Evolutionary conservation across 1,284 basidiomycete genomes (phyloP).

Genomic region (Pterulicium gracile): DNA sequence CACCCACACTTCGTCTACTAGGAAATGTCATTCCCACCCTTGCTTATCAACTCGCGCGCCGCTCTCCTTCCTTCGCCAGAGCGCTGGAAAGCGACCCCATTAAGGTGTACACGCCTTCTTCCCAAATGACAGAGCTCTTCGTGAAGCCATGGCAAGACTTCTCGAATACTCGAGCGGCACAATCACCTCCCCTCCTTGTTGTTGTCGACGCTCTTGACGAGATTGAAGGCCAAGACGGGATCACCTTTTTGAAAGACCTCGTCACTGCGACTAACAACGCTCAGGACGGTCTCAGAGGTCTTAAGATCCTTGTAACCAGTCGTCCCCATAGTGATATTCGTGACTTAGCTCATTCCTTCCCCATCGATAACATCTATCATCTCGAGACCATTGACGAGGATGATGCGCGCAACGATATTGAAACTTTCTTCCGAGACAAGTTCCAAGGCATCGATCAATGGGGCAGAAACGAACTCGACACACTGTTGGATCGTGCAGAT

Average conservation of each 20-base stretch:
- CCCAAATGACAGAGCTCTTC: neutral
- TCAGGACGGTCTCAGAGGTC: neutral
- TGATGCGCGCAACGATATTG: neutral
- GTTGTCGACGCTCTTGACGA: slow-evolving; percentile 3
- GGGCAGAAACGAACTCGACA: neutral
- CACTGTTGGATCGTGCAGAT: neutral
- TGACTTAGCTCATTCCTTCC: too few species aligned
- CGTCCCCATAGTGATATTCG: neutral
- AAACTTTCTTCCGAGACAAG: neutral
- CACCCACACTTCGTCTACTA: neutral
- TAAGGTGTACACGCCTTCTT: neutral
- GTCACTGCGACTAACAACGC: neutral
- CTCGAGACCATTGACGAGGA: neutral
- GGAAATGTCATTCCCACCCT: neutral
- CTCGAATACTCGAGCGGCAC: neutral
- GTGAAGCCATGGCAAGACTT: neutral
- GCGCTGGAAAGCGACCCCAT: neutral
- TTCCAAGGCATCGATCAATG: neutral
- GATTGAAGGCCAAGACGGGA: neutral
- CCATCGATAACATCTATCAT: neutral
- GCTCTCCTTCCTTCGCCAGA: neutral
- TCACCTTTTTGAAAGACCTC: neutral
- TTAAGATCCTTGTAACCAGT: neutral
- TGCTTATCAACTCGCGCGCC: neutral
- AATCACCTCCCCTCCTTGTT: neutral